Base-by-base conservation (phyloP, 306 rosid species). In the Rosa lucieae region DNA sequence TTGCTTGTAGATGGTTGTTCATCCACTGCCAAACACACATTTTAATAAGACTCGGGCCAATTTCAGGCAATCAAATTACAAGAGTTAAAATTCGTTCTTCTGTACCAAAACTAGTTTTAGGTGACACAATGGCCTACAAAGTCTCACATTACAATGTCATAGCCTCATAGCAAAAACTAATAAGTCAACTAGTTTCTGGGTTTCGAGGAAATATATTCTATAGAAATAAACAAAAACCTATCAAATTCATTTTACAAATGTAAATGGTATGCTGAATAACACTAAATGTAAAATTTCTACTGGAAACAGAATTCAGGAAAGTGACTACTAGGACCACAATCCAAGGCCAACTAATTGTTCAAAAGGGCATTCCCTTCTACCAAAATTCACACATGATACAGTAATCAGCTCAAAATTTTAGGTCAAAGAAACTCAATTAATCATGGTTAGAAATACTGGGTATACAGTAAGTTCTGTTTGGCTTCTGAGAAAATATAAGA, bases 1-100 rank as follows among this genome's bases (percentile, higher is more conserved):
- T 84, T 78, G n/a, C 76, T 35, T 1, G 59, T 46, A 49, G 84
- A 78, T 43, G 74, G 62, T 56, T 78, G 47, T 76, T 81, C 87
- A 80, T 85, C 90, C 88, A 87, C 90, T 87, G 86, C 37, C 59
- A 79, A 37, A 80, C 59, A 71, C 65, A 42, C 84, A 40, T 37
- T 40, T 51, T 44, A 14, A 52, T 44, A 49, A 76, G 71, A 66
- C 43, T 59, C 40, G 5, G 37, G 6, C 17, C 6, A 72, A 5
- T 29, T 71, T 29, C 15, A 0, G 26, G 43, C 42, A 49, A 48
- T 7, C 44, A 72, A 14, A 37, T 13, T 49, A 42, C 21, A 56
- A 49, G 67, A 8, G 2, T 9, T 35, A 32, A 49, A 62, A 72
- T 26, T 10, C 5, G 13, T 35, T 48, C 13, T 49, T 17, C 47